Evolutionary conservation across 306 rosid genomes (phyloP).

Genomic region (Dalbergia cochinchinensis): DNA sequence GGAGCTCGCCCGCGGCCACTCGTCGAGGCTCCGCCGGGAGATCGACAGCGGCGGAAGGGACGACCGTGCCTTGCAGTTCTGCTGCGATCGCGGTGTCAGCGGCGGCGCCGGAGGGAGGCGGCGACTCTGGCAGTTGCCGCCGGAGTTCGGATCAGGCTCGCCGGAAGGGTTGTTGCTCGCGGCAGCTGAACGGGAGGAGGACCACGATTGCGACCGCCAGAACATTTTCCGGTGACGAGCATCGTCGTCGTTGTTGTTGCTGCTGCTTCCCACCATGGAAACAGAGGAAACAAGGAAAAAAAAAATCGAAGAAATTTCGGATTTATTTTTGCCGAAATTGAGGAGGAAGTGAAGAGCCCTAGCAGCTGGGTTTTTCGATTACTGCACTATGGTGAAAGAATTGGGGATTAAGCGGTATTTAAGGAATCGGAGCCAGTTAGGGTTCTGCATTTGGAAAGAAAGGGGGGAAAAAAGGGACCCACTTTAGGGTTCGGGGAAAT

Average conservation of each 20-base stretch:
- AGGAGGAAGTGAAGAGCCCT: background rate
- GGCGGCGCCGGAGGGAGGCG: conserved; percentile 79
- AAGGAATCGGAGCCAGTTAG: conserved; percentile 10
- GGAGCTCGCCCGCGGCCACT: conserved; percentile 97
- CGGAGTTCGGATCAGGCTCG: conserved; percentile 63
- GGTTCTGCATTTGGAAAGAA: conserved; percentile 2
- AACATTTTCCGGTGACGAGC: conserved; percentile 74
- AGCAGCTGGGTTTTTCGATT: background rate
- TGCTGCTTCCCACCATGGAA: conserved; percentile 66
- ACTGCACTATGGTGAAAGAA: background rate
- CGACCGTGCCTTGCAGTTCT: conserved; percentile 83
- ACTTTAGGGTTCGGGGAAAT: conserved; percentile 6
- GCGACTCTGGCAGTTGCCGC: conserved; percentile 56
- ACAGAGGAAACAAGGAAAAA: background rate
- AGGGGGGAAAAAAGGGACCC: background rate
- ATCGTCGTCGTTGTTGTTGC: conserved; percentile 59
- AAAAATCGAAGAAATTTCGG: background rate
- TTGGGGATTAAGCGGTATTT: conserved; percentile 1
- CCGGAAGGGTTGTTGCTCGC: conserved; percentile 44
- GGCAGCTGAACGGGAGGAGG: conserved; percentile 74
- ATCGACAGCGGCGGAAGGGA: conserved; percentile 91
- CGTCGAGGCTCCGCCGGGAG: conserved; percentile 93
- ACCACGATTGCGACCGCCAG: conserved; percentile 95
- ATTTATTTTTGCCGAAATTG: conserved; percentile 8
- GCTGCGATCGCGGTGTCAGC: conserved; percentile 93